A percentile compares a stretch with the other conserved stretches of the same genome.
Evolutionary conservation across 1,139 yeast genomes (phyloP).

Genomic region (Suhomyces taliae): DNA sequence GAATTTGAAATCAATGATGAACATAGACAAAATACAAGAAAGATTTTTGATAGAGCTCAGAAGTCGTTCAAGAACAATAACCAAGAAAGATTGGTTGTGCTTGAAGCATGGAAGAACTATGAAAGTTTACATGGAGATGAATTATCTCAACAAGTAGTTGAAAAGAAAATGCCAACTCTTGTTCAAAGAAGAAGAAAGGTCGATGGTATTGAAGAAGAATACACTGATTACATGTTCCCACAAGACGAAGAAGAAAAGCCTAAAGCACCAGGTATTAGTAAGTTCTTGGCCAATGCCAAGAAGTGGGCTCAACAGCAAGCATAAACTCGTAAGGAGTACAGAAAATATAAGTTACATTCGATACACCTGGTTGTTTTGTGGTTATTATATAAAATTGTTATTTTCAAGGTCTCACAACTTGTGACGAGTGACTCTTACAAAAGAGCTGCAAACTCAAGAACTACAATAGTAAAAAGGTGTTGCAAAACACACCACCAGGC

Average conservation of each 20-base stretch:
- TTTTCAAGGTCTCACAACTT: too few species aligned
- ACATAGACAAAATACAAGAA: constrained; percentile 54
- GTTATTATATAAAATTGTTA: too few species aligned
- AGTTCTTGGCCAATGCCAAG: constrained; percentile 63
- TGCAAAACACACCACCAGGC: too few species aligned
- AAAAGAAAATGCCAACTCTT: constrained; percentile 55
- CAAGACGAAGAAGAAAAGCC: constrained; percentile 44
- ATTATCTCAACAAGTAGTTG: constrained; percentile 35
- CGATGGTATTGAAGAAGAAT: constrained; percentile 55
- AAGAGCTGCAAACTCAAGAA: too few species aligned
- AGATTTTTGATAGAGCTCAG: constrained; percentile 58
- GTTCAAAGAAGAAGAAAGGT: constrained; percentile 47
- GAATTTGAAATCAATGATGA: constrained; percentile 54
- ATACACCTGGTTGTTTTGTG: too few species aligned
- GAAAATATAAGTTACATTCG: too few species aligned
- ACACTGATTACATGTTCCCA: constrained; percentile 67
- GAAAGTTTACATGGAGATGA: constrained; percentile 63
- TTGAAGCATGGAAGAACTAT: constrained; percentile 66
- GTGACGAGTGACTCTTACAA: too few species aligned
- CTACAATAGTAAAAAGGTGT: too few species aligned
- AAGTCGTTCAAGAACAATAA: constrained; percentile 40
- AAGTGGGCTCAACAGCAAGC: constrained; percentile 46
- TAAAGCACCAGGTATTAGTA: constrained; percentile 35
- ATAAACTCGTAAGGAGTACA: not conserved
- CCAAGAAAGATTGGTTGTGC: constrained; percentile 51